Evolutionary conservation across 2,329 filamentous ascomycete genomes (phyloP).

Genomic region (Xylariaceae sp.): DNA sequence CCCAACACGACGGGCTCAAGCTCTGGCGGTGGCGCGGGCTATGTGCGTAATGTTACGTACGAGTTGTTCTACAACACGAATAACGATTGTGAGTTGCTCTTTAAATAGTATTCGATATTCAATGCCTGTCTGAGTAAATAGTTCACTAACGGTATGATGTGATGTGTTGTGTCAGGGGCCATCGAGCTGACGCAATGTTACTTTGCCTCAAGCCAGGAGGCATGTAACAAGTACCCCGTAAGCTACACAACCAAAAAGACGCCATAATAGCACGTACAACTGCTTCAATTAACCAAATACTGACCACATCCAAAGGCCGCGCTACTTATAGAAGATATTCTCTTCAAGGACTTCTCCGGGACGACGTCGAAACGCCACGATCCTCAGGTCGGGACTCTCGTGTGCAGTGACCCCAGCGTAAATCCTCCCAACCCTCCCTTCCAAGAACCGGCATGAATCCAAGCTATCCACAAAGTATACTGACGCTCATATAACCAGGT

Average conservation of each 20-base stretch:
- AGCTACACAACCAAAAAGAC: constrained; percentile 34
- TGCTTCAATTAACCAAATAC: neutral
- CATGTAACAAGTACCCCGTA: constrained; percentile 23
- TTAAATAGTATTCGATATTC: too few species aligned
- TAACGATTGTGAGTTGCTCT: constrained; percentile 56
- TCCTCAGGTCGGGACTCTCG: constrained; percentile 26
- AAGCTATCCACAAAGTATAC: neutral
- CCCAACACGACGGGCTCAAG: constrained; percentile 59
- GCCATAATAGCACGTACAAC: too few species aligned
- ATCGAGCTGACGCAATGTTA: constrained; percentile 30
- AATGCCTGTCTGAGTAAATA: too few species aligned
- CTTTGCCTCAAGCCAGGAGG: constrained; percentile 25
- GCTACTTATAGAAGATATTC: constrained; percentile 60
- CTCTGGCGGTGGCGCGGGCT: constrained; percentile 65
- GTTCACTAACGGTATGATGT: too few species aligned
- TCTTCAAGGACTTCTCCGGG: constrained; percentile 60
- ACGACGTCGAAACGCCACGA: constrained; percentile 46
- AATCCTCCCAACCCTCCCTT: too few species aligned
- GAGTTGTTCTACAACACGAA: constrained; percentile 62
- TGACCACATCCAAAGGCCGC: constrained; percentile 40
- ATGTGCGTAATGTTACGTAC: constrained; percentile 67
- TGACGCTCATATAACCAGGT: constrained; percentile 15
- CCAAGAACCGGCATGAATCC: too few species aligned
- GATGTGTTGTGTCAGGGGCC: too few species aligned
- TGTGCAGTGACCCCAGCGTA: constrained; percentile 32